Percentiles rank a stretch among this genome's conserved stretches.
Evolutionary conservation across 805 yeast genomes (phyloP).

Genomic region (Candida hispaniensis): DNA sequence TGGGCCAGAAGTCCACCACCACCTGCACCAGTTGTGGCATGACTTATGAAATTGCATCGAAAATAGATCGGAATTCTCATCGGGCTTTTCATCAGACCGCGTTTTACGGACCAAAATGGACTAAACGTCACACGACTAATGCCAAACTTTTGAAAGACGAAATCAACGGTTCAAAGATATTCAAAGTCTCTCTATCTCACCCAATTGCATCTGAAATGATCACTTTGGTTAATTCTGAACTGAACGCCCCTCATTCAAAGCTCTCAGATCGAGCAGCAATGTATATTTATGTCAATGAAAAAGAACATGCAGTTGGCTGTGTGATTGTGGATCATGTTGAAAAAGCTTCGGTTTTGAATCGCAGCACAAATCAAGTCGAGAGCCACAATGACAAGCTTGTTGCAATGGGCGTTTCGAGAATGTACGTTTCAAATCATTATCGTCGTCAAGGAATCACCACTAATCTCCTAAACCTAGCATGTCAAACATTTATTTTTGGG

Average conservation of each 20-base stretch:
- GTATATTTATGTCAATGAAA: constrained; percentile 9
- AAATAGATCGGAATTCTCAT: constrained; percentile 1
- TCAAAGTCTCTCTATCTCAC: constrained; percentile 6
- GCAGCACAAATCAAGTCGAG: constrained; percentile 1
- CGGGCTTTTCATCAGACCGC: constrained; percentile 9
- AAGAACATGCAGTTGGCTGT: constrained; percentile 11
- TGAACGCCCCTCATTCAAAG: constrained; percentile 9
- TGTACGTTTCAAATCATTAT: constrained; percentile 13
- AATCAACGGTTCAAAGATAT: constrained; percentile 1
- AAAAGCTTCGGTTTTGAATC: background rate
- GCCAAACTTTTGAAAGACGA: constrained; percentile 1
- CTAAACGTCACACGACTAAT: constrained; percentile 2
- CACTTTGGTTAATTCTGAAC: constrained; percentile 10
- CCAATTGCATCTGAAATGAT: constrained; percentile 4
- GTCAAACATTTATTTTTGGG: constrained; percentile 7
- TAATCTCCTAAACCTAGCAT: constrained; percentile 8
- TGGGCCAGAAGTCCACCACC: constrained; percentile 9
- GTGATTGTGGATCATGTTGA: constrained; percentile 6
- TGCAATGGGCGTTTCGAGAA: constrained; percentile 12
- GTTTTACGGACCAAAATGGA: constrained; percentile 12
- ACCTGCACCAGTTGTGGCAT: constrained; percentile 9
- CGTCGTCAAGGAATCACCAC: constrained; percentile 5
- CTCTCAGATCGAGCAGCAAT: constrained; percentile 6
- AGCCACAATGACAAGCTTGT: constrained; percentile 5
- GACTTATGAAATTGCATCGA: constrained; percentile 9